These are phyloP conservation scores for Ascochyta lentis DNA, from an alignment of 2,329 filamentous ascomycete species.

Conservation along the genomic window DNA sequence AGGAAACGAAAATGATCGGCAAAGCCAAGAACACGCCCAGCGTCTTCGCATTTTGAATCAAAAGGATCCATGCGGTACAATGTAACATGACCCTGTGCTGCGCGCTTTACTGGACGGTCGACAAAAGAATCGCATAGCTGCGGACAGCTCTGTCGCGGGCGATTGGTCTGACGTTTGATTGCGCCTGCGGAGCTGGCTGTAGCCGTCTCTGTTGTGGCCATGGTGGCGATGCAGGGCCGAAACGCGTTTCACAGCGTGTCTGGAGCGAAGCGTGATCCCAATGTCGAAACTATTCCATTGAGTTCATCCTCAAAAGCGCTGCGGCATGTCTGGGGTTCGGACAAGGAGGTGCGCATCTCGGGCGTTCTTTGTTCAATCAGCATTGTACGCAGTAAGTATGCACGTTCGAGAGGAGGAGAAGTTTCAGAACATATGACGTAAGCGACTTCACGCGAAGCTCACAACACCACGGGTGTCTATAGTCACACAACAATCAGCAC, in stretches of 20 bases:
- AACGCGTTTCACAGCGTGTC: slow-evolving; percentile 13
- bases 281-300: not conserved
- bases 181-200: not conserved
- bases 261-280: not conserved
- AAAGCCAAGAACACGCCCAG: not conserved
- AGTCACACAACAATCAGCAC: no score
- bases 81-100: not conserved
- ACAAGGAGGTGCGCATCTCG: no score
- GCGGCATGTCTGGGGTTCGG: not conserved
- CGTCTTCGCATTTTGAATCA: not conserved
- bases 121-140: not conserved
- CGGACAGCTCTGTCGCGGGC: not conserved
- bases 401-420: not conserved
- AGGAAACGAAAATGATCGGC: slow-evolving; percentile 12
- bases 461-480: not conserved
- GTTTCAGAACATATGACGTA: not conserved
- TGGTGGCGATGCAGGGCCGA: not conserved
- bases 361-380: no score
- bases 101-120: not conserved
- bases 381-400: no score
- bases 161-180: not conserved
- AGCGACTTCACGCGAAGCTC: not conserved
- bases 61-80: not conserved
- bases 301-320: not conserved
- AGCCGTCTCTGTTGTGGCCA: not conserved